Evolutionary conservation across 2,329 filamentous ascomycete species (phyloP).

Genomic region (Ustulina deusta): DNA sequence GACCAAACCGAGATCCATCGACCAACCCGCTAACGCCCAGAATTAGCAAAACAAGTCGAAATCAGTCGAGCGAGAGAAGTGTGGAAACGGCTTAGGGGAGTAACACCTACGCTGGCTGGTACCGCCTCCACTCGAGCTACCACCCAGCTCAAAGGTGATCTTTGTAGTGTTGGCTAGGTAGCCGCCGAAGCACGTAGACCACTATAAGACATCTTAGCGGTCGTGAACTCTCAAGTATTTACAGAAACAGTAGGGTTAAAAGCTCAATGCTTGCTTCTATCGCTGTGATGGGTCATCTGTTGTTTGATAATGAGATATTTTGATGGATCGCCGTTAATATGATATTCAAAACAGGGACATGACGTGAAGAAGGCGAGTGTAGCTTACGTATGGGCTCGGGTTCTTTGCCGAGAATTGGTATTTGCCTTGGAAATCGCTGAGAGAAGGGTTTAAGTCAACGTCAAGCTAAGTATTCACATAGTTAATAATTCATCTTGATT

Average conservation of each 20-base stretch:
- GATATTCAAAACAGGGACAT: neutral
- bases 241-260: neutral
- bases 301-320: neutral
- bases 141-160: slow-evolving; percentile 28
- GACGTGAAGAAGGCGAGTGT: neutral
- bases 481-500: neutral
- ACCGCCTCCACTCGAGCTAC: slow-evolving; percentile 26
- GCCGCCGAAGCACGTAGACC: slow-evolving; percentile 39
- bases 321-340: neutral
- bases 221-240: neutral
- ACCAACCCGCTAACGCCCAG: slow-evolving; percentile 36
- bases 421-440: slow-evolving; percentile 34
- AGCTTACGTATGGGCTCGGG: slow-evolving; percentile 32
- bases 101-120: slow-evolving; percentile 35
- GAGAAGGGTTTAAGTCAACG: slow-evolving; percentile 31
- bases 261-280: neutral
- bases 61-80: neutral
- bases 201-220: slow-evolving; percentile 27
- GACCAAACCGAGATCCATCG: slow-evolving; percentile 40
- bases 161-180: slow-evolving; percentile 38
- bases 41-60: neutral
- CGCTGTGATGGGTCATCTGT: neutral
- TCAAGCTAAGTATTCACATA: slow-evolving; percentile 24
- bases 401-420: slow-evolving; percentile 33
- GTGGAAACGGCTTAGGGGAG: neutral